phyloP scores from a whole-genome alignment of 2,329 filamentous ascomycete species.

The Thelonectria blattea region DNA sequence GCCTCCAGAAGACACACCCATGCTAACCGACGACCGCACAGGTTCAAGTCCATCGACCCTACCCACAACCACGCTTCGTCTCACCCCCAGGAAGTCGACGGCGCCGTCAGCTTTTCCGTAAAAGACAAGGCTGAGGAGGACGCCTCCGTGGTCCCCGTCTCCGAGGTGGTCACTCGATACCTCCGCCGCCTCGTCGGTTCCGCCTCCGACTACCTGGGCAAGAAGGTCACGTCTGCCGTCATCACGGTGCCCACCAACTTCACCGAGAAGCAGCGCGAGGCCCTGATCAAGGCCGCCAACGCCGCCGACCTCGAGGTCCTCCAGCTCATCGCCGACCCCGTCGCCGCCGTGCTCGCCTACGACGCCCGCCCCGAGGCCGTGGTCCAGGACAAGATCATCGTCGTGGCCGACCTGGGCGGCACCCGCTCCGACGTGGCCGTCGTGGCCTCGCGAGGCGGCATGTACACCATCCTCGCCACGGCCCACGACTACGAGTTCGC shows the following conservation, averaged over 20 bases:
- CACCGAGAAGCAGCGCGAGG: conserved; percentile 82
- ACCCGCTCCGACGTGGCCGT: conserved; percentile 92
- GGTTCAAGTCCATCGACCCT: conserved; percentile 94
- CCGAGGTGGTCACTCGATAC: conserved; percentile 84
- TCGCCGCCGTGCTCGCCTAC: conserved; percentile 88
- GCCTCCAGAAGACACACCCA: conserved; percentile 10
- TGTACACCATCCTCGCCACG: conserved; percentile 94
- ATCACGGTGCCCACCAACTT: conserved; percentile 95
- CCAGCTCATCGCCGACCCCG: conserved; percentile 90
- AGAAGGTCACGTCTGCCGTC: conserved; percentile 92
- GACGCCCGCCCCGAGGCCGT: conserved; percentile 81
- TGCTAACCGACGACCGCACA: conserved; percentile 40
- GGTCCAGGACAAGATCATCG: conserved; percentile 82
- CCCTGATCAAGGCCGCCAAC: conserved; percentile 77
- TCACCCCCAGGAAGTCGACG: conserved; percentile 78
- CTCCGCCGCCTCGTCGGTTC: conserved; percentile 80
- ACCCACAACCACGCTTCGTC: conserved; percentile 93
- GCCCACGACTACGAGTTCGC: conserved; percentile 95
- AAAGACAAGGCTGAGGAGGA: conserved; percentile 74
- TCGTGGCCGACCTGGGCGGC: conserved; percentile 92
- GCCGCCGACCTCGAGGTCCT: conserved; percentile 86
- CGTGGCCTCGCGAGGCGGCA: conserved; percentile 87
- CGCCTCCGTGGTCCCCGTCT: conserved; percentile 73
- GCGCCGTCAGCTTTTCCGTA: conserved; percentile 80
- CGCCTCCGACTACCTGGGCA: conserved; percentile 90